Evolutionary conservation across 768 basidiomycete species (phyloP).

Genomic region (Tubosaeta sp.): DNA sequence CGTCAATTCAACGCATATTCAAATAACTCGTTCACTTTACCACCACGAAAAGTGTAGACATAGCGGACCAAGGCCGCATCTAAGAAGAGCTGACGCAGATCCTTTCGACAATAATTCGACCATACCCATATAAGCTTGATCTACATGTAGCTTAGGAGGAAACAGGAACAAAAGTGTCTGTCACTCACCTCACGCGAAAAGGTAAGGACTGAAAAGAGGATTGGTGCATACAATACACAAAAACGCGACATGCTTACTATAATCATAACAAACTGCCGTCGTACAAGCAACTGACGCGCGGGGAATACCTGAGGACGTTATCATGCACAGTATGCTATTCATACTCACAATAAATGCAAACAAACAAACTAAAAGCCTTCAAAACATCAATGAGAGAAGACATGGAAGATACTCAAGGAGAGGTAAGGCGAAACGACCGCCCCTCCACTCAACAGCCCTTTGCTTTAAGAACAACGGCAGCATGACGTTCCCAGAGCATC

Average conservation of each 20-base stretch:
- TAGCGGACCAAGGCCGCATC: slow-evolving; percentile 10
- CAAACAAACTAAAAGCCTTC: too few relatives aligned
- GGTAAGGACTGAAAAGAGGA: slow-evolving; percentile 3
- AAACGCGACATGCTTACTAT: not conserved
- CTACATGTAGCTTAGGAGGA: not conserved
- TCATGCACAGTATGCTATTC: too few relatives aligned
- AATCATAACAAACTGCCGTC: not conserved
- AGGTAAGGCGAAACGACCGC: too few relatives aligned
- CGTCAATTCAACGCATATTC: not conserved
- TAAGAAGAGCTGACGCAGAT: not conserved
- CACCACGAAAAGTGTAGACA: slow-evolving; percentile 9
- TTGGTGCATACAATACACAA: not conserved
- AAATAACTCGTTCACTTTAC: not conserved
- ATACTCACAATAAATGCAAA: too few relatives aligned
- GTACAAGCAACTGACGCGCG: not conserved
- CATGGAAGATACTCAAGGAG: too few relatives aligned
- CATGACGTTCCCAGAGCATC: too few relatives aligned
- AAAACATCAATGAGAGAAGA: too few relatives aligned
- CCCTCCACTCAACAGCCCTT: too few relatives aligned
- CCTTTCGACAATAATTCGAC: not conserved
- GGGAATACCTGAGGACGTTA: too few relatives aligned
- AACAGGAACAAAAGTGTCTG: not conserved
- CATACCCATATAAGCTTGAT: slow-evolving; percentile 15
- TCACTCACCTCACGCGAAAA: slow-evolving; percentile 6
- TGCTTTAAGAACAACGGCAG: too few relatives aligned